Conservation (phyloP, 306 rosid genomes). For the Fragaria vesca region DNA sequence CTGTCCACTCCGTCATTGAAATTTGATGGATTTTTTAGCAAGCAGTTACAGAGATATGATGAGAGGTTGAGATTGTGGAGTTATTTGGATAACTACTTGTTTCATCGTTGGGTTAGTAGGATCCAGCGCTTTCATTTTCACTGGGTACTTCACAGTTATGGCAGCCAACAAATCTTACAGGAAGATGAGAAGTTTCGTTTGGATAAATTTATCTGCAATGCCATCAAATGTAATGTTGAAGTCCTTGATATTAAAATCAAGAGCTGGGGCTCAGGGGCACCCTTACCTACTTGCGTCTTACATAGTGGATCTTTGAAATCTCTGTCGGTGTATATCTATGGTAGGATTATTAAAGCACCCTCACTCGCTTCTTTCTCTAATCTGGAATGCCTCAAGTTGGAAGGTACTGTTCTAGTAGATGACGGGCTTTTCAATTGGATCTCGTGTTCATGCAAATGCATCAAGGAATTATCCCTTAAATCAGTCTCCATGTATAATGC, state of each 20-base stretch:
- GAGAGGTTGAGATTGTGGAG: not conserved
- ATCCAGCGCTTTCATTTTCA: too few relatives aligned
- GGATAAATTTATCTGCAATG: not conserved
- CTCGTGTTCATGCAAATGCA: not conserved
- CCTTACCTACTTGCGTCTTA: too few relatives aligned
- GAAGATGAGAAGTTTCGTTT: too few relatives aligned
- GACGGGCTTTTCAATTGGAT: not conserved
- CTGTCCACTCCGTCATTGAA: not conserved
- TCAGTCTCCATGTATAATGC: fast-evolving
- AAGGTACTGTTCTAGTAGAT: too few relatives aligned
- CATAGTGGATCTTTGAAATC: too few relatives aligned
- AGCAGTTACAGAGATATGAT: not conserved
- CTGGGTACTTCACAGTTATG: too few relatives aligned
- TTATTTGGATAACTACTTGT: not conserved
- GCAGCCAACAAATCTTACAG: too few relatives aligned
- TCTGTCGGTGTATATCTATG: too few relatives aligned
- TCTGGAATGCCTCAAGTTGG: too few relatives aligned
- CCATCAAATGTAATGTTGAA: not conserved
- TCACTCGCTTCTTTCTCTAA: not conserved
- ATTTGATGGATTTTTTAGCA: not conserved
- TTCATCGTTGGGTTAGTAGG: not conserved
- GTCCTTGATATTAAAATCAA: not conserved
- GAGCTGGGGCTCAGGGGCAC: too few relatives aligned
- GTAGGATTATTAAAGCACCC: not conserved
- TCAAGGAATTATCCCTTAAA: not conserved